These are phyloP conservation scores for Syncephalastrum racemosum DNA, from an alignment of 371 early-diverging fungal genomes.

Conservation along the genomic window DNA sequence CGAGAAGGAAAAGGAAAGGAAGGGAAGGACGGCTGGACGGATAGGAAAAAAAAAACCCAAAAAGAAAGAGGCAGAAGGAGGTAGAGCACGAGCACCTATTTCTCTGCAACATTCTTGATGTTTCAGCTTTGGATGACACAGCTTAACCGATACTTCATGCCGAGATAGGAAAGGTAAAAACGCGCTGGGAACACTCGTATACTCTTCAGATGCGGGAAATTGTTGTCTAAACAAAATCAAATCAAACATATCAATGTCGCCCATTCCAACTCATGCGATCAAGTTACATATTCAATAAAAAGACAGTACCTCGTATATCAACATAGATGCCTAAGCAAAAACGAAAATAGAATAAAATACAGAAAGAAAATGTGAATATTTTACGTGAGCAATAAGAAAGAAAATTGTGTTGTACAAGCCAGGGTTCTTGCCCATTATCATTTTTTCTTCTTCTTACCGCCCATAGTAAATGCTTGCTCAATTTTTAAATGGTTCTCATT, in stretches of 20 bases:
- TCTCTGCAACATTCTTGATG: not conserved
- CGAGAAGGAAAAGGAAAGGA: not conserved
- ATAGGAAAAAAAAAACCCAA: not conserved
- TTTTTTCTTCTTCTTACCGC: constrained; percentile 31
- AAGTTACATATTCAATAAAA: no score
- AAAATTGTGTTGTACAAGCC: not conserved
- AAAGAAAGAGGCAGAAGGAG: constrained; percentile 1
- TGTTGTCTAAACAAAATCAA: constrained; percentile 25
- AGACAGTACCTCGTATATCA: constrained; percentile 51
- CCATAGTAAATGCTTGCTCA: constrained; percentile 52
- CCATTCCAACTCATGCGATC: no score
- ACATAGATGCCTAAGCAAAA: constrained; percentile 42
- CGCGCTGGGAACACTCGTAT: constrained; percentile 54
- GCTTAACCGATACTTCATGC: constrained; percentile 52
- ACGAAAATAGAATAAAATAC: not conserved
- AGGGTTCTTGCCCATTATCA: not conserved
- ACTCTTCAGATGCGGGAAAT: constrained; percentile 49
- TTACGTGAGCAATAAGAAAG: not conserved
- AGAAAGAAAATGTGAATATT: not conserved
- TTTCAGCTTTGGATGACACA: constrained; percentile 49
- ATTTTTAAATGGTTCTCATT: constrained; percentile 47
- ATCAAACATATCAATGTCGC: not conserved
- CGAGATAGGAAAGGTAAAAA: constrained; percentile 51
- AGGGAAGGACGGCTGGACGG: no score
- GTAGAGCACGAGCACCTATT: not conserved